These are phyloP conservation scores for Prillingera fragicola DNA, from an alignment of 1,284 basidiomycete genomes.

Conservation along the genomic window DNA sequence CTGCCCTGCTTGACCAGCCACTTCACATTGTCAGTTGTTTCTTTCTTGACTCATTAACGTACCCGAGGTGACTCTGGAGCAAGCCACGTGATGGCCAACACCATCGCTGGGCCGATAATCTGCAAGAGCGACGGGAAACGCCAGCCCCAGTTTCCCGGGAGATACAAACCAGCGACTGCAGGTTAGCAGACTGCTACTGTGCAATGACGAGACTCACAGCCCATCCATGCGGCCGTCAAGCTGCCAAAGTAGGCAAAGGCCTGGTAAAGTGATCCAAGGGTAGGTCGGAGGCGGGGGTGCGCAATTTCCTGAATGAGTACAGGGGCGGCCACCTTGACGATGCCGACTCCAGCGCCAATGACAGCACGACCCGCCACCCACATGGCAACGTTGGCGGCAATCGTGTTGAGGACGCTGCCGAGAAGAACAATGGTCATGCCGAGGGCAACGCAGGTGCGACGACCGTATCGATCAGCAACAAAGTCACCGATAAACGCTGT, in stretches of 20 bases:
- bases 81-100: background rate
- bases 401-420: slow-evolving; percentile 27
- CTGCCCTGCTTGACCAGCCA: slow-evolving; percentile 45
- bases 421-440: slow-evolving; percentile 27
- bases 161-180: slow-evolving; percentile 11
- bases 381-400: slow-evolving; percentile 15
- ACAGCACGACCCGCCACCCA: slow-evolving; percentile 24
- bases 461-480: slow-evolving; percentile 21
- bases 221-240: slow-evolving; percentile 10
- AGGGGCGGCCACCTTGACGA: slow-evolving; percentile 23
- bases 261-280: slow-evolving; percentile 12
- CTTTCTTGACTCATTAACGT: too few relatives aligned
- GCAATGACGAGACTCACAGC: slow-evolving; percentile 2
- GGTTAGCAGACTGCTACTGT: background rate
- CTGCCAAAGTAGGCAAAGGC: slow-evolving; percentile 14
- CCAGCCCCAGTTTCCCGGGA: slow-evolving; percentile 17
- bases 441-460: slow-evolving; percentile 19
- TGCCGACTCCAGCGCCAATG: slow-evolving; percentile 25
- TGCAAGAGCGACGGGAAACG: slow-evolving; percentile 14
- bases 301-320: slow-evolving; percentile 23
- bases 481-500: slow-evolving; percentile 21
- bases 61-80: background rate
- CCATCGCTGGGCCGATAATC: slow-evolving; percentile 1
- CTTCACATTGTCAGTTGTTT: too few relatives aligned
- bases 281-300: slow-evolving; percentile 25